phyloP scores from a whole-genome alignment of 768 basidiomycete species.

The Tricholoma furcatifolium region DNA sequence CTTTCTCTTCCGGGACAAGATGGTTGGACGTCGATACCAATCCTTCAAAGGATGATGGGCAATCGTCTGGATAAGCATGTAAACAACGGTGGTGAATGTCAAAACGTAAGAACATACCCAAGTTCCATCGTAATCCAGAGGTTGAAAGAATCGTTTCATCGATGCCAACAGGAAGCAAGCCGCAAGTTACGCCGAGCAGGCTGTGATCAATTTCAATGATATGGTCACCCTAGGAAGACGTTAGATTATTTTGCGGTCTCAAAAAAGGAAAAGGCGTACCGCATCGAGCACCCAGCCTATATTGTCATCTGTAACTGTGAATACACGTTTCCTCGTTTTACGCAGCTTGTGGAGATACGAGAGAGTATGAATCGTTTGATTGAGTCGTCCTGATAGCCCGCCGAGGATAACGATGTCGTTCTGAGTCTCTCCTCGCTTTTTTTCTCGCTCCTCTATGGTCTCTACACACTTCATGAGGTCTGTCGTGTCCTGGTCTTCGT shows the following conservation, averaged over 20 bases:
- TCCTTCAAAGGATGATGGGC: conserved; percentile 78
- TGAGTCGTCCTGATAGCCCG: conserved; percentile 86
- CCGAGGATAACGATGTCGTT: conserved; percentile 80
- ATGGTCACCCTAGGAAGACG: conserved; percentile 70
- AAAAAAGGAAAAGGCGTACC: conserved; percentile 35
- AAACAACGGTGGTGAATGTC: not conserved
- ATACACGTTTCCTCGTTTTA: conserved; percentile 54
- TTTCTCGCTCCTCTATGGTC: conserved; percentile 60
- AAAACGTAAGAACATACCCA: conserved; percentile 49
- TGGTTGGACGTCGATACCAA: conserved; percentile 94
- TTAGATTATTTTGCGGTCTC: not conserved
- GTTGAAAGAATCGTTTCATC: conserved; percentile 78
- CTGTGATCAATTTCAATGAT: conserved; percentile 70
- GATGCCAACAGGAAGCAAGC: conserved; percentile 89
- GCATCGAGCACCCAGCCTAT: conserved; percentile 85
- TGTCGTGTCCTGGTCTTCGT: conserved; percentile 79
- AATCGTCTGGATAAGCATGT: conserved; percentile 40
- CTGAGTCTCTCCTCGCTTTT: conserved; percentile 44
- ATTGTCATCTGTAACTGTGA: conserved; percentile 86
- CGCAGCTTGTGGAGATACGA: conserved; percentile 83
- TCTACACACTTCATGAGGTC: conserved; percentile 93
- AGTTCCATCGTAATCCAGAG: conserved; percentile 84
- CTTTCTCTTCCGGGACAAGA: conserved; percentile 60
- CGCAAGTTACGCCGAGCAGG: conserved; percentile 84
- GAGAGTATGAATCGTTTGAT: conserved; percentile 91